Base-by-base conservation (phyloP, 2,329 filamentous ascomycete species). In the Niveomyces coronatus region DNA sequence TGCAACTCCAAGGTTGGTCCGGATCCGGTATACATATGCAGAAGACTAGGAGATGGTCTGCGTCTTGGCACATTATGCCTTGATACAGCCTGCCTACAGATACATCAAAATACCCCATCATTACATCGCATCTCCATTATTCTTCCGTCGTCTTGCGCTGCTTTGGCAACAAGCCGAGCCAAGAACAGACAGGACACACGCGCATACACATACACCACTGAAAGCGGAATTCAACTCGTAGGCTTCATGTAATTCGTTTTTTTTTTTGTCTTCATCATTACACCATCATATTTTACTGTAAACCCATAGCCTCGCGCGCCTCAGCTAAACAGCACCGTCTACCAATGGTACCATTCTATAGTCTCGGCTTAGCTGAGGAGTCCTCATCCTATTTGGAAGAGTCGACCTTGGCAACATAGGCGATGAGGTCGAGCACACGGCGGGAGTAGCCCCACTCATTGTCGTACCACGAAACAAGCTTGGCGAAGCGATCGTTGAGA, bases 391-490 rank as follows among this genome's bases (percentile, higher is more conserved):
- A 72, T 53, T 74, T 67, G 61, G 62, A 58, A 56, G 60, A 73
- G 57, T 88, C 84, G 49, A 82, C 79, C 74, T 85, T 84, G 66
- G 82, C 71, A 56, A 88, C 75, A 74, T 87, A 82, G 67, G 74
- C 71, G 62, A 77, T 62, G 56, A 91, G 82, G 69, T 91, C 84
- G 53, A 88, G 71, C 57, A 88, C 84, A 79, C 84, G 91, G 73
- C 88, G 88, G 67, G 85, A 93, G 83, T 98, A 96, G 61, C 88
- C 91, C 87, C 88, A 95, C 79, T 96, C 89, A 77, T 96, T 96
- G 77, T 94, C 87, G 71, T 94, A 94, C 91, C 89, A 96, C 57
- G 81, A 81, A 64, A 95, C 83, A 47, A 98, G 78, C 84, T 98
- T 98, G 77, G 94, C 80, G 66, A 96, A 96, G 81, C 95, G 88